These are phyloP conservation scores for Thielaviopsis musarum DNA, from an alignment of 2,329 filamentous ascomycete species.

Conservation along the genomic window DNA sequence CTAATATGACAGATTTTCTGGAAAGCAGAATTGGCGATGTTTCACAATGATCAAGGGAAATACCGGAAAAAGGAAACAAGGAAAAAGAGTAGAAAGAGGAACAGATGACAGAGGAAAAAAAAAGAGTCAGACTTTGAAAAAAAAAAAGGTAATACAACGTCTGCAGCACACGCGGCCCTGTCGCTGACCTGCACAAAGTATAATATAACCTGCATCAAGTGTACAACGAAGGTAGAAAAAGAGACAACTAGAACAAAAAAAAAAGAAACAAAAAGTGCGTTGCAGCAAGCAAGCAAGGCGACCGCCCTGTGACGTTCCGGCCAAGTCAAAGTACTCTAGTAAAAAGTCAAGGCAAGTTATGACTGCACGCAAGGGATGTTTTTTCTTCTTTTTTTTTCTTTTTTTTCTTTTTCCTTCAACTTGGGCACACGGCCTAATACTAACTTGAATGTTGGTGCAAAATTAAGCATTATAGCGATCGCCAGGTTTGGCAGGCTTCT, in stretches of 20 bases:
- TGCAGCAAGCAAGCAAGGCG: constrained; percentile 10
- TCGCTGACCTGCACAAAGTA: not conserved
- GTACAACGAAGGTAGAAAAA: not conserved
- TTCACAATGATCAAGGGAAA: not conserved
- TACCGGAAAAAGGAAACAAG: not conserved
- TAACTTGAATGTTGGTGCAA: too few species aligned
- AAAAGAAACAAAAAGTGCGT: not conserved
- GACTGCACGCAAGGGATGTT: constrained; percentile 10
- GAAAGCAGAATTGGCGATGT: not conserved
- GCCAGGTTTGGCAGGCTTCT: not conserved
- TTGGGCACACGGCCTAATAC: too few species aligned
- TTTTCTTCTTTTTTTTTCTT: constrained; percentile 6
- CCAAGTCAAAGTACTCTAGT: too few species aligned
- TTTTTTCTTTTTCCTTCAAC: not conserved
- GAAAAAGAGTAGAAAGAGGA: not conserved
- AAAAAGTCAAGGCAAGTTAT: not conserved
- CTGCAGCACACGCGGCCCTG: not conserved
- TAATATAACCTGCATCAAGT: not conserved
- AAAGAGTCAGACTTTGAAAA: not conserved
- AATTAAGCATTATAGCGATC: constrained; percentile 6
- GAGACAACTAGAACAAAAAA: not conserved
- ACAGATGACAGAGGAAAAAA: not conserved
- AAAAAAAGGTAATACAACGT: not conserved
- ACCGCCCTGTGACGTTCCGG: constrained; percentile 10
- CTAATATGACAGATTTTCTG: not conserved